Conservation (phyloP, 2,329 filamentous ascomycete species). For the Colletotrichum navitas region DNA sequence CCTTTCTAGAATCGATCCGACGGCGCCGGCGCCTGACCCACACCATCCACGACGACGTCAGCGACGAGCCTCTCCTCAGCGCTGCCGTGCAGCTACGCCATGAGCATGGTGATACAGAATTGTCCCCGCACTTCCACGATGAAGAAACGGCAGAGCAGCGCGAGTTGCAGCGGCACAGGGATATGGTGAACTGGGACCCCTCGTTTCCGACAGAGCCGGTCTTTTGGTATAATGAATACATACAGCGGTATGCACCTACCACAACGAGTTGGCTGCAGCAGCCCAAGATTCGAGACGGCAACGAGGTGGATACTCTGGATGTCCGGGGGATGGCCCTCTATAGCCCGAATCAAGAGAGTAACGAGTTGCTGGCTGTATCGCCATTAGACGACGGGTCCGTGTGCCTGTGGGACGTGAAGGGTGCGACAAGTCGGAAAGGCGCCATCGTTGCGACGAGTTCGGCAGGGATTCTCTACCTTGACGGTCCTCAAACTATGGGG, state of each 20-base stretch:
- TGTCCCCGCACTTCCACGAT: constrained; percentile 36
- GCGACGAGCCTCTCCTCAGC: constrained; percentile 36
- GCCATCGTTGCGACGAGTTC: constrained; percentile 74
- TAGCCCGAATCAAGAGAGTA: constrained; percentile 54
- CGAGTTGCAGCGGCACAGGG: constrained; percentile 61
- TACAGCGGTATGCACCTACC: constrained; percentile 83
- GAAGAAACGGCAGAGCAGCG: constrained; percentile 47
- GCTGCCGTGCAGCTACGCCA: constrained; percentile 36
- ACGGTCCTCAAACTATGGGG: constrained; percentile 59
- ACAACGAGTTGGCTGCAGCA: constrained; percentile 82
- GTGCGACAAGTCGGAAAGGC: constrained; percentile 66
- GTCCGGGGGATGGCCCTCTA: constrained; percentile 81
- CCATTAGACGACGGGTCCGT: constrained; percentile 89
- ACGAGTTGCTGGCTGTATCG: constrained; percentile 72
- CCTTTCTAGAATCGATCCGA: constrained; percentile 72
- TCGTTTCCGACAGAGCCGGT: constrained; percentile 77
- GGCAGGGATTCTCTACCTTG: constrained; percentile 75
- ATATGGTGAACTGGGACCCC: constrained; percentile 87
- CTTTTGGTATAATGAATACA: constrained; percentile 91
- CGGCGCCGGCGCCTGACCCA: constrained; percentile 58
- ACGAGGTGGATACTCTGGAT: constrained; percentile 67
- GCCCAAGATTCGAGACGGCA: constrained; percentile 60
- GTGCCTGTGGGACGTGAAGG: constrained; percentile 85
- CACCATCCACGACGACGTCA: constrained; percentile 29
- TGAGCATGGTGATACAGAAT: constrained; percentile 21